Evolutionary conservation across 768 basidiomycete species (phyloP), one percentile per base, ranked within the genome.

Genomic region (Naganishia friedmannii): DNA sequence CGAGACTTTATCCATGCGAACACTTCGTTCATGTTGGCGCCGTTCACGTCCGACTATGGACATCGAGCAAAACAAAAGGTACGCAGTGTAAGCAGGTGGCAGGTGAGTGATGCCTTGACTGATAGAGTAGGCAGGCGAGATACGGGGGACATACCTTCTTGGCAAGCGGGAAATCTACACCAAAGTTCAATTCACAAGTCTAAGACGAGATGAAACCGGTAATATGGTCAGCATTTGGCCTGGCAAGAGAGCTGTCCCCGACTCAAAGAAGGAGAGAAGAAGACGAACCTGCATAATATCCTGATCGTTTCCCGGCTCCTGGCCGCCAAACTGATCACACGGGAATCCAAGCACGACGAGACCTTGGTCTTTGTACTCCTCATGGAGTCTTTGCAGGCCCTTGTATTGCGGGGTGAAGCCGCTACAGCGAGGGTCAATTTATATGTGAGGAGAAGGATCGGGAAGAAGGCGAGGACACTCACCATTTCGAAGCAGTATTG

Each of bases 321-420:
- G 92, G 0, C 86, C 85, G 67, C 87, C 90, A 75, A 95, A 94
- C 88, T 94, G 92, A 78, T 94, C 92, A 82, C 88, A 93, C 13
- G 94, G 94, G 85, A 95, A 95, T 2, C 92, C 93, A 65, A 96
- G 85, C 68, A 96, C 86, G 60, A 88, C 85, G 54, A 95, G 84
- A 7, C 85, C 90, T 67, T 85, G 83, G 65, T 88, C 88, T 77
- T 89, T 88, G 84, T 92, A 90, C 78, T 90, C 90, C 67, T 92
- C 86, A 80, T 94, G 86, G 21, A 93, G 83, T 21, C 82, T 82
- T 81, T 97, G 90, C 28, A 97, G 86, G 55, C 91, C 92, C 85
- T 75, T 77, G 70, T 81, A 83, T 72, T 78, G 79, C 34, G 74
- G 74, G 34, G 81, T 82, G 75, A 78, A 82, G 12, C 80, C 80